Evolutionary conservation across 1,139 yeast species (phyloP), one percentile per base, ranked within the genome.

Genomic region (Yamadazyma sp.): DNA sequence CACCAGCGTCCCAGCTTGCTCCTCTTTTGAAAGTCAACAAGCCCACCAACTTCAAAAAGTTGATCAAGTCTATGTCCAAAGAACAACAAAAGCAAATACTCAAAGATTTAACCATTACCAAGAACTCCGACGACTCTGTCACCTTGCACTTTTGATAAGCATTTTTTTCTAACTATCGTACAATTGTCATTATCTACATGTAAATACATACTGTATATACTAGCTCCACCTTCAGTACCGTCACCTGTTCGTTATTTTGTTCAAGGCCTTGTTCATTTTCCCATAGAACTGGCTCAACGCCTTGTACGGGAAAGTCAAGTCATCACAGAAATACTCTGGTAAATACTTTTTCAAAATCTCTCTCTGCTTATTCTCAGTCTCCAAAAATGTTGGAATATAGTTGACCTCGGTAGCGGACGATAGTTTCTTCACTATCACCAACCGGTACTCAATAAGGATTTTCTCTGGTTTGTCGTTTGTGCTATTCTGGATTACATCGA

Each of bases 291-390:
- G 83, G 32, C 79, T 71, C 43, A 81, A 62, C 6, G 83, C 77
- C 43, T 71, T 74, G 43, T 75, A 66, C 11, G 81, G 81, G 57
- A 84, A 84, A 5, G 82, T 71, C 47, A 84, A 63, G 44, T 76
- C 75, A 42, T 80, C 86, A 48, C 81, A 70, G 45, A 84, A 68
- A 52, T 83, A 83, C 11, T 77, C 84, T 0, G 91, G 91, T 40
- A 84, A 58, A 3, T 63, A 56, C 18, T 58, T 53, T 46, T 66
- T 62, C 43, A 83, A 58, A 8, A 49, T 53, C 8, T 56, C 58
- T 25, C 57, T 45, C 6, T 56, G 59, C n/a, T 36, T 33, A n/a
- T 36, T 33, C 10, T 44, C 41, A 15, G 34, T 18, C 17, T 69
- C 66, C 35, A 60, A 59, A 45, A 71, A 71, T 4, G 66, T 55